Percentiles rank a stretch among this genome's conserved stretches.
Evolutionary conservation across 345 rosid genomes (phyloP).

Genomic region (Cardiospermum halicacabum): DNA sequence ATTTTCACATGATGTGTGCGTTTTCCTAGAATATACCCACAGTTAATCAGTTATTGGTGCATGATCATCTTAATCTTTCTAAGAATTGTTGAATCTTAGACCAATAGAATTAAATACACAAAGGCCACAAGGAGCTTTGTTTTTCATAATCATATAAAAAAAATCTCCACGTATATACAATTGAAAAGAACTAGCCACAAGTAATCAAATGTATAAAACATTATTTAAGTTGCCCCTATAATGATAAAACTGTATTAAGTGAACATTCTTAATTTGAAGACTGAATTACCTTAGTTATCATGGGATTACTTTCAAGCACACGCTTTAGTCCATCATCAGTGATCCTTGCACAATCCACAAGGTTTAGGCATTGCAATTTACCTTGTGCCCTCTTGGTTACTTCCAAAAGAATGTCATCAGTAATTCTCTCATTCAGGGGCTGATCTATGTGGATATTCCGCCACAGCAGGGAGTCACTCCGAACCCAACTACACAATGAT

Average conservation of each 20-base stretch:
- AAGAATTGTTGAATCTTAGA: not conserved
- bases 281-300: constrained; percentile 56
- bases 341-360: constrained; percentile 69
- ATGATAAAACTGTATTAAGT: not conserved
- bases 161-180: not conserved
- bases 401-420: constrained; percentile 71
- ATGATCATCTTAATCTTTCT: not conserved
- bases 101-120: not conserved
- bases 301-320: constrained; percentile 60
- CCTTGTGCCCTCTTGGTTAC: constrained; percentile 72
- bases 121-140: not conserved
- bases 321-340: constrained; percentile 62
- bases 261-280: not conserved
- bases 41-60: not conserved
- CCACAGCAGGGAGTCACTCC: constrained; percentile 70
- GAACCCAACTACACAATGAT: constrained; percentile 45
- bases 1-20: not conserved
- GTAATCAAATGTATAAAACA: not conserved
- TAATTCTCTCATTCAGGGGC: constrained; percentile 82
- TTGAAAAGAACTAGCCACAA: not conserved
- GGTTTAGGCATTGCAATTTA: constrained; percentile 69
- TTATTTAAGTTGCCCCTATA: not conserved
- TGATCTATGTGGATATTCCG: constrained; percentile 65
- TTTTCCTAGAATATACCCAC: not conserved
- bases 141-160: not conserved